A percentile compares a stretch with the other conserved stretches of the same genome.
Evolutionary conservation across 2,329 filamentous ascomycete species (phyloP).

Genomic region (Fusarium goolgardi): DNA sequence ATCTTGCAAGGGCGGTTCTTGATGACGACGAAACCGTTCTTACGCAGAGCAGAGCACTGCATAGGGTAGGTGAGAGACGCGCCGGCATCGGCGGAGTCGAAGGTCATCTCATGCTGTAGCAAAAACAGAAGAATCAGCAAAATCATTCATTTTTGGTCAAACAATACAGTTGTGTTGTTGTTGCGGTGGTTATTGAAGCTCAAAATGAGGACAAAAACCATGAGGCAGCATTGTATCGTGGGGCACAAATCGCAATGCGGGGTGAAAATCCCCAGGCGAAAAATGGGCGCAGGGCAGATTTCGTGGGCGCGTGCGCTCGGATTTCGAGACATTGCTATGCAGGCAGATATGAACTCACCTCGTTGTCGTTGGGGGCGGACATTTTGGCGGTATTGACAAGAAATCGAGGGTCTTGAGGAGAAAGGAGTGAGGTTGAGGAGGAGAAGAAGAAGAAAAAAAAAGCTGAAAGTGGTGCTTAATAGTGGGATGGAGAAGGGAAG

Average conservation of each 20-base stretch:
- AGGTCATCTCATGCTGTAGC: conserved; percentile 73
- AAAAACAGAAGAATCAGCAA: conserved; percentile 40
- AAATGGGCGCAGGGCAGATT: conserved; percentile 47
- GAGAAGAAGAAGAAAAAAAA: conserved; percentile 47
- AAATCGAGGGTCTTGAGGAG: conserved; percentile 49
- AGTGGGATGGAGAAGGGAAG: conserved; percentile 49
- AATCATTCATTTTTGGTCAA: conserved; percentile 21
- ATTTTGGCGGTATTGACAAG: conserved; percentile 64
- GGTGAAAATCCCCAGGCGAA: conserved; percentile 56
- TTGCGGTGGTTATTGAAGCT: conserved; percentile 28
- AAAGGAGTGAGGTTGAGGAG: conserved; percentile 46
- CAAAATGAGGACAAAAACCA: conserved; percentile 22
- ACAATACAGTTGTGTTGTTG: conserved; percentile 10
- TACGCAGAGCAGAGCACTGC: conserved; percentile 99
- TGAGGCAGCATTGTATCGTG: conserved; percentile 48
- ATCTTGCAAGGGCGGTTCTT: conserved; percentile 99
- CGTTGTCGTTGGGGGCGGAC: conserved; percentile 57
- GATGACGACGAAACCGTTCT: conserved; percentile 99
- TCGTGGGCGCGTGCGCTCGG: conserved; percentile 42
- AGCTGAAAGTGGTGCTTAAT: conserved; percentile 45
- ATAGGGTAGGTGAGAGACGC: conserved; percentile 94
- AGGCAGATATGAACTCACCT: conserved; percentile 58
- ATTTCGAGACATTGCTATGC: conserved; percentile 11
- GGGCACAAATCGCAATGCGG: conserved; percentile 59
- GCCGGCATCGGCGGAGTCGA: conserved; percentile 96